Evolutionary conservation across 306 rosid genomes (phyloP), one percentile per base, ranked within the genome.

Genomic region (Mucuna pruriens): DNA sequence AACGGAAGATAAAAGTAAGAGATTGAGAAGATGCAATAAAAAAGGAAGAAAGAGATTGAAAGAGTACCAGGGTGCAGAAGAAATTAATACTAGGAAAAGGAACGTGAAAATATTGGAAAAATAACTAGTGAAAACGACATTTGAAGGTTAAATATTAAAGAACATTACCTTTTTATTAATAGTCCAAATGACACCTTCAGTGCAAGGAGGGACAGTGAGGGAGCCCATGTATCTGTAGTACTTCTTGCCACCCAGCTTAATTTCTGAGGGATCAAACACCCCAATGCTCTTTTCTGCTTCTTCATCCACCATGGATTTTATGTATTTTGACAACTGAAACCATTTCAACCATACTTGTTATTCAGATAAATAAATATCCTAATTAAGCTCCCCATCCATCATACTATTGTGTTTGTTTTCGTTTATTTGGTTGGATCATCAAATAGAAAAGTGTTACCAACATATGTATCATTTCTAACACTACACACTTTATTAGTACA

Each of bases 151-250:
- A 5, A 25, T 54, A 7, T 57, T 1, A 23, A 57, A 51, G n/a
- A 4, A 63, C 44, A 20, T 22, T 75, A 92, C 95, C 91, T 87
- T 87, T 70, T 74, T 89, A 51, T 82, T 86, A 2, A 92, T 82
- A 49, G 90, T 81, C 97, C 98, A 92, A 85, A 87, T 79, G 77
- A 94, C 94, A 11, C 90, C 94, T 86, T 90, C 91, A 15, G 87
- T 89, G 57, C 97, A 91, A 63, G 97, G 97, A 83, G 97, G 97
- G 65, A 80, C 80, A 5, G 97, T 93, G 83, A 90, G 90, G 10
- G 97, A 93, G 0, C 98, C 98, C 42, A 83, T 45, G 69, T 94
- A 94, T 82, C 85, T 89, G 64, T 83, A 92, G 46, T 87, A 90
- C 52, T 82, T 90, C 44, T 84, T 86, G 45, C 89, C 91, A 60